phyloP scores from a whole-genome alignment of 768 basidiomycete species.

The Lactarius evosmus region DNA sequence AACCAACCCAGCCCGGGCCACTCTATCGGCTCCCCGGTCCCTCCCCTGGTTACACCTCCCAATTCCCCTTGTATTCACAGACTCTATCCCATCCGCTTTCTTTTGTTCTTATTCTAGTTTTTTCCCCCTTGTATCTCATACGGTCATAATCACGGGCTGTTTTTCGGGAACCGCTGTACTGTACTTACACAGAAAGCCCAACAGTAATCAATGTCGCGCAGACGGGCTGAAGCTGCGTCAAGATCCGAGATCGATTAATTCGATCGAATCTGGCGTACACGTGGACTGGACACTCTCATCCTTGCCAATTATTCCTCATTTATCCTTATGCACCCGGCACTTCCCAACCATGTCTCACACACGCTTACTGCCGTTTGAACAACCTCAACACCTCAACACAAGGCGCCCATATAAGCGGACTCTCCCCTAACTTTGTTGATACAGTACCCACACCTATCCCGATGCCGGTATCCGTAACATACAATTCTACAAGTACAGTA shows the following conservation, averaged over 20 bases:
- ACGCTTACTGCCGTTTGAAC: neutral
- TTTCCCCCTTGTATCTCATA: neutral
- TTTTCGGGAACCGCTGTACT: no score
- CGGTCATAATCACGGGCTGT: no score
- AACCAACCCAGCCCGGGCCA: neutral
- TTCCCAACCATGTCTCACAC: neutral
- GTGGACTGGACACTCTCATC: neutral
- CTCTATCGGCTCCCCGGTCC: neutral
- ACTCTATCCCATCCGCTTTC: neutral
- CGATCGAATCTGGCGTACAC: neutral
- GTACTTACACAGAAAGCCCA: no score
- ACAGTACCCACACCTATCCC: no score
- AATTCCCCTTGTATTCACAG: neutral
- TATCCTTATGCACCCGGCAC: neutral
- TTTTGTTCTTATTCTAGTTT: no score
- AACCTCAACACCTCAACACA: neutral
- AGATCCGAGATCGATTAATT: conserved; percentile 1
- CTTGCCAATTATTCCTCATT: neutral
- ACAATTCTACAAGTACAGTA: neutral
- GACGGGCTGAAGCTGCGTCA: neutral
- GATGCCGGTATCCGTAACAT: neutral
- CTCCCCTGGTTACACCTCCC: neutral
- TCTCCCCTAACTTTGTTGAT: neutral
- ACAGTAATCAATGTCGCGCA: no score
- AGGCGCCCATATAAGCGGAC: neutral